phyloP scores from a whole-genome alignment of 306 rosid species.

The Sindora glabra region DNA sequence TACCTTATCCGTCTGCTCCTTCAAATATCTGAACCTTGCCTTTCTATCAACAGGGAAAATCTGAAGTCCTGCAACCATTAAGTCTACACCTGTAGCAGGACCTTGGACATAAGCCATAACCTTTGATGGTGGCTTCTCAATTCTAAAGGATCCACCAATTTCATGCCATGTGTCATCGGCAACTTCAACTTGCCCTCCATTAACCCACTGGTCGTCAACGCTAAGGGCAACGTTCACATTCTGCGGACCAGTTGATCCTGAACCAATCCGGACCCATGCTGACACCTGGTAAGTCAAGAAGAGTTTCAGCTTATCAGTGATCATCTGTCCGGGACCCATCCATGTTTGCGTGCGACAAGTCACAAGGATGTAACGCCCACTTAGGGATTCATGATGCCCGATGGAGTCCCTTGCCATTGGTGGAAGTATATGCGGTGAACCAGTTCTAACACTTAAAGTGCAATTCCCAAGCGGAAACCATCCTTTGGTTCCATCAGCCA shows the following conservation, averaged over 20 bases:
- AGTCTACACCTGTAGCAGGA: conserved; percentile 72
- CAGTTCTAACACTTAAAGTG: conserved; percentile 54
- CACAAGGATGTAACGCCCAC: conserved; percentile 61
- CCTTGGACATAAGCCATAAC: conserved; percentile 86
- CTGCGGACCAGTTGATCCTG: conserved; percentile 64
- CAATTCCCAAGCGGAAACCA: conserved; percentile 92
- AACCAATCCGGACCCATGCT: conserved; percentile 76
- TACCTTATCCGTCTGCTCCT: conserved; percentile 73
- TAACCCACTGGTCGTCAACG: conserved; percentile 89
- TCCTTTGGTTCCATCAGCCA: conserved; percentile 57
- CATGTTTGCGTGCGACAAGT: conserved; percentile 83
- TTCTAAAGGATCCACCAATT: conserved; percentile 88
- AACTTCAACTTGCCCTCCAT: conserved; percentile 70
- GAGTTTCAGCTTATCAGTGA: conserved; percentile 70
- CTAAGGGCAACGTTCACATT: conserved; percentile 59
- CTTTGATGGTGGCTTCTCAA: conserved; percentile 84
- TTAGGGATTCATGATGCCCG: conserved; percentile 63
- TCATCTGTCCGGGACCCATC: conserved; percentile 96
- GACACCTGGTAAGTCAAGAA: conserved; percentile 83
- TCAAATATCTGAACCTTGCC: conserved; percentile 62
- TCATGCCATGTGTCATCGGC: conserved; percentile 70
- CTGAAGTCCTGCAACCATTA: conserved; percentile 87
- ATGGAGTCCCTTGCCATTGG: conserved; percentile 95
- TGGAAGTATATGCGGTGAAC: conserved; percentile 81
- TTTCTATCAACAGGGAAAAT: conserved; percentile 76